A percentile compares a stretch with the other conserved stretches of the same genome.
phyloP scores from a whole-genome alignment of 305 asterid genomes.

The Andrographis paniculata region DNA sequence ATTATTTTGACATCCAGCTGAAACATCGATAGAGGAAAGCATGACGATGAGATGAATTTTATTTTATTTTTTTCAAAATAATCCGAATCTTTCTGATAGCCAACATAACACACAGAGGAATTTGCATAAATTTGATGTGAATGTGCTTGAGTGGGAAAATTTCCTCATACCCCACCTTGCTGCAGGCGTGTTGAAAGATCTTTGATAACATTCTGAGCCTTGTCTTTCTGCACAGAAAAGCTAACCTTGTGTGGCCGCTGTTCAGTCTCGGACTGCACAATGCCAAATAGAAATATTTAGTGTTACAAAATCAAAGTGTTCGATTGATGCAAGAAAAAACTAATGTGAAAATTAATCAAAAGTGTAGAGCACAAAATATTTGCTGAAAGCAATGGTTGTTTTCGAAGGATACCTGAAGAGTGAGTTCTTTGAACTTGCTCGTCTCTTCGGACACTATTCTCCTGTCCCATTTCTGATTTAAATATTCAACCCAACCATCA shows the following conservation, averaged over 20 bases:
- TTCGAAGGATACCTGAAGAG: conserved; percentile 86
- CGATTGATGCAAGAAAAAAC: too few relatives aligned
- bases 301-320: background rate
- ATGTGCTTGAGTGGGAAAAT: background rate
- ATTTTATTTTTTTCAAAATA: conserved; percentile 5
- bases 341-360: too few relatives aligned
- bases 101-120: too few relatives aligned
- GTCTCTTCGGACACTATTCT: conserved; percentile 73
- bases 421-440: conserved; percentile 62
- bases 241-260: conserved; percentile 93
- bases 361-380: background rate
- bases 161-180: conserved; percentile 69
- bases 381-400: too few relatives aligned
- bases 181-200: conserved; percentile 44
- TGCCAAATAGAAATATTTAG: conserved; percentile 2
- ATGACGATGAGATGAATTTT: background rate
- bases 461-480: conserved; percentile 91
- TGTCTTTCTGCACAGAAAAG: conserved; percentile 79
- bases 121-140: background rate
- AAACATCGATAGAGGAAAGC: conserved; percentile 20
- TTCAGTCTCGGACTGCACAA: conserved; percentile 85
- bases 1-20: conserved; percentile 94
- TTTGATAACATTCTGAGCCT: conserved; percentile 51
- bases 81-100: too few relatives aligned
- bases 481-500: conserved; percentile 50